These are phyloP conservation scores for Insectozyma bohioensis DNA, from an alignment of 1,139 yeast species.

Conservation along the genomic window DNA sequence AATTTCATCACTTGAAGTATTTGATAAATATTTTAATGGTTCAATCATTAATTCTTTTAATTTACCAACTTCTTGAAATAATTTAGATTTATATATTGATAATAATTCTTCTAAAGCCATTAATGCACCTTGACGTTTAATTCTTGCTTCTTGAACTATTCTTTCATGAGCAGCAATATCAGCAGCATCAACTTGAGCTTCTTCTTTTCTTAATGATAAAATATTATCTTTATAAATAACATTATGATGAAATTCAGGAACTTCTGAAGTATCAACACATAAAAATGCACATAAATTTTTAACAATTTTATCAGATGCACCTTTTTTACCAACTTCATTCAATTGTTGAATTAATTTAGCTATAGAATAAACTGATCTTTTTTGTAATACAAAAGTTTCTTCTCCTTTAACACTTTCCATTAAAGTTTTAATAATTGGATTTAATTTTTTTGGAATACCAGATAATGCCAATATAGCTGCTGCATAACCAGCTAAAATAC, in stretches of 20 bases:
- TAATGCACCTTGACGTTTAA: conserved; percentile 83
- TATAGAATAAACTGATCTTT: conserved; percentile 68
- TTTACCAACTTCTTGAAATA: conserved; percentile 68
- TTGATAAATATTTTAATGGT: conserved; percentile 46
- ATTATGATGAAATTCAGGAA: conserved; percentile 85
- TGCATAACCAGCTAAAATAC: conserved; percentile 74
- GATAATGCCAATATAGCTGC: conserved; percentile 64
- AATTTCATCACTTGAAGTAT: conserved; percentile 32
- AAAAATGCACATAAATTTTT: conserved; percentile 90
- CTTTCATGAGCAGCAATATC: conserved; percentile 64
- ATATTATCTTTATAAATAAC: conserved; percentile 55
- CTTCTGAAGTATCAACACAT: conserved; percentile 95
- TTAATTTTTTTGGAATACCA: conserved; percentile 80
- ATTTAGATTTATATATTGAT: conserved; percentile 46
- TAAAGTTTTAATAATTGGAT: conserved; percentile 82
- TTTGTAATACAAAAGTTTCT: conserved; percentile 63
- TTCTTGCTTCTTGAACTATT: conserved; percentile 69
- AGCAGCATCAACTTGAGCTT: conserved; percentile 64
- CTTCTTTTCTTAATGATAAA: conserved; percentile 79
- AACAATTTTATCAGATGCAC: conserved; percentile 83
- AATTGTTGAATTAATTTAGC: conserved; percentile 63
- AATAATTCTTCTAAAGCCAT: conserved; percentile 63
- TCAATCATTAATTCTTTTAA: conserved; percentile 66
- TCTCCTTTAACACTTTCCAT: conserved; percentile 93
- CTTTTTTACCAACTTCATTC: conserved; percentile 54